A percentile compares a stretch with the other conserved stretches of the same genome.
These are phyloP conservation scores for Globisporangium viniferum DNA, from an alignment of 352 stramenopile species.

Conservation along the genomic window DNA sequence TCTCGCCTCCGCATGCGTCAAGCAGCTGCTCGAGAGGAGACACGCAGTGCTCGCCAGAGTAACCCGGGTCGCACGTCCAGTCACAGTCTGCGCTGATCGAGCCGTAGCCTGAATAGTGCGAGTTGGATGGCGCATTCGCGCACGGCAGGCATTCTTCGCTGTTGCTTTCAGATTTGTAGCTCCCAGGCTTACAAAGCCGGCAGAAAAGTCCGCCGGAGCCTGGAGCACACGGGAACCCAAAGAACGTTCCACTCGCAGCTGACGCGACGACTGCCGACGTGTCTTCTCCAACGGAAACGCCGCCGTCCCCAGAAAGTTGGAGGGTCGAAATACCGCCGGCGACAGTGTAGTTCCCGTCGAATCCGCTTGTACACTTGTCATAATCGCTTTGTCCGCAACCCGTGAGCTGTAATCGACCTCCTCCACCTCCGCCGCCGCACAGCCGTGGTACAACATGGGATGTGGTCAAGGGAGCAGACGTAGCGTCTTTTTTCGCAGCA, in stretches of 20 bases:
- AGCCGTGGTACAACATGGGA: conserved; percentile 25
- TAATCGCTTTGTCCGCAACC: conserved; percentile 67
- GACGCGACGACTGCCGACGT: conserved; percentile 23
- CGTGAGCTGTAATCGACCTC: conserved; percentile 64
- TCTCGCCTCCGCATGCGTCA: conserved; percentile 68
- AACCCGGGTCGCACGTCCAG: conserved; percentile 75
- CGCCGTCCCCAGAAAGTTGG: conserved; percentile 11
- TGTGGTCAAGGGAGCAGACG: conserved; percentile 4
- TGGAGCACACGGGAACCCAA: conserved; percentile 75
- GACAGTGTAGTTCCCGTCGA: conserved; percentile 80
- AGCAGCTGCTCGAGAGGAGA: conserved; percentile 76
- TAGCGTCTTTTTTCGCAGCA: conserved; percentile 7
- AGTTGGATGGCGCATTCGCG: conserved; percentile 58
- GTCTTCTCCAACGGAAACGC: conserved; percentile 17
- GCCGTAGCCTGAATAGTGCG: conserved; percentile 58
- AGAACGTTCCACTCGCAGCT: conserved; percentile 61
- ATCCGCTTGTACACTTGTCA: conserved; percentile 58
- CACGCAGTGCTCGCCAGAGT: conserved; percentile 68
- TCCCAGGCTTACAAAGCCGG: conserved; percentile 50
- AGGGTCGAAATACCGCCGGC: conserved; percentile 47
- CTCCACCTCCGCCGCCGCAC: conserved; percentile 70
- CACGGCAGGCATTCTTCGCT: conserved; percentile 69
- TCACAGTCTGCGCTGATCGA: conserved; percentile 48
- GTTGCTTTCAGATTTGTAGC: conserved; percentile 77
- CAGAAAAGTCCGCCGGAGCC: conserved; percentile 75